Evolutionary conservation across 2,329 filamentous ascomycete species (phyloP).

Genomic region (Nemania diffusa): DNA sequence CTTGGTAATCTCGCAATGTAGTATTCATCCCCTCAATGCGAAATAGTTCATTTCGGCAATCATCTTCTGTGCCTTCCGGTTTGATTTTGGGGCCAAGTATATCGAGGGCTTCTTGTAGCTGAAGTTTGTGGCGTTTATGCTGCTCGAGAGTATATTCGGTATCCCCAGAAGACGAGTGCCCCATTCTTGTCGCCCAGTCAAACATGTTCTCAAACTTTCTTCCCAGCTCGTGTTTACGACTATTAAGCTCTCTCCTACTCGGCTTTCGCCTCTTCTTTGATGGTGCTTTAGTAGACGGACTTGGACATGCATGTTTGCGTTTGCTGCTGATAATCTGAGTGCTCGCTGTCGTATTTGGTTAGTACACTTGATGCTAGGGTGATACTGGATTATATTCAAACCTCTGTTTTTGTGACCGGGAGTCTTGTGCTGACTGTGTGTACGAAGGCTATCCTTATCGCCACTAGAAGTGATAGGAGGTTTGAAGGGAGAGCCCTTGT

Average conservation of each 20-base stretch:
- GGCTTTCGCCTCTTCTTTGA: constrained; percentile 6
- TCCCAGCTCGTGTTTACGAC: background rate
- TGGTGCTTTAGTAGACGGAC: background rate
- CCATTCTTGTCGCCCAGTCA: background rate
- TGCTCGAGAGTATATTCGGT: background rate
- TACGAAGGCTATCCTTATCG: too few relatives aligned
- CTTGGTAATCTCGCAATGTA: constrained; percentile 31
- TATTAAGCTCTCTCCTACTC: background rate
- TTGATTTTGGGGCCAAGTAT: constrained; percentile 11
- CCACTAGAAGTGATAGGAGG: too few relatives aligned
- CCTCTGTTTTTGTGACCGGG: too few relatives aligned
- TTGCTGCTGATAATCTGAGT: background rate
- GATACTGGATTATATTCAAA: too few relatives aligned
- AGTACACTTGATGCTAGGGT: background rate
- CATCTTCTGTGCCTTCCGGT: background rate
- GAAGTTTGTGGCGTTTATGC: background rate
- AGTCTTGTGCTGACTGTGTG: too few relatives aligned
- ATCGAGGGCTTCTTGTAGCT: background rate
- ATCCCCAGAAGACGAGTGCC: background rate
- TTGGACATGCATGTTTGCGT: background rate
- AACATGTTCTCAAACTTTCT: constrained; percentile 2
- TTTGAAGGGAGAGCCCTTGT: too few relatives aligned
- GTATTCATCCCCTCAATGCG: constrained; percentile 19
- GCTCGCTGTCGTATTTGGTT: background rate
- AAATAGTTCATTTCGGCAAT: constrained; percentile 11